Conservation (phyloP, 176 grass and related monocot species). For the Panicum miliaceum region DNA sequence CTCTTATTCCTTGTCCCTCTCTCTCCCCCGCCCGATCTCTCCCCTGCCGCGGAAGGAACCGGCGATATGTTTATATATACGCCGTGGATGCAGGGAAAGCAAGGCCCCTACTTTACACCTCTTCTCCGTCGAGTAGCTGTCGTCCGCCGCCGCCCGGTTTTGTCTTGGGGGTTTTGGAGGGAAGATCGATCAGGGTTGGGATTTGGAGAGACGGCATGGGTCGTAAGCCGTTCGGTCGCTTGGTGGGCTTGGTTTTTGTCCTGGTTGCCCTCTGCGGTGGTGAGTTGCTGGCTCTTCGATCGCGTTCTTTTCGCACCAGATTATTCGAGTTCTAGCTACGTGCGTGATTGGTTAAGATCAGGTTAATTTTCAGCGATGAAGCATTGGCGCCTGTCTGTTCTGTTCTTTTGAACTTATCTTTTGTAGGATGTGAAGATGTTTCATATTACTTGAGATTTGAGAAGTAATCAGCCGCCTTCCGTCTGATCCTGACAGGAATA, state of each 20-base stretch:
- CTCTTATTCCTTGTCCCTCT: conserved; percentile 56
- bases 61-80: conserved; percentile 64
- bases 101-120: conserved; percentile 60
- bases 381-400: not conserved
- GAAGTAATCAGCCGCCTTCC: not conserved
- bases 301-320: not conserved
- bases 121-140: conserved; percentile 31
- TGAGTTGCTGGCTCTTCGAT: conserved; percentile 34
- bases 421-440: not conserved
- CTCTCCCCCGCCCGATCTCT: conserved; percentile 3
- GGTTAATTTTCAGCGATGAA: not conserved
- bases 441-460: not conserved
- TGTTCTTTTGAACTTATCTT: not conserved
- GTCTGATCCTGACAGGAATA: conserved; percentile 23
- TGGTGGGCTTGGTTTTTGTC: conserved; percentile 46
- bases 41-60: conserved; percentile 56
- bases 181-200: not conserved
- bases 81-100: conserved; percentile 21
- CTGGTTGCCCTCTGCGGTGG: conserved; percentile 41
- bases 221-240: not conserved
- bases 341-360: not conserved
- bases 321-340: not conserved
- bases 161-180: not conserved
- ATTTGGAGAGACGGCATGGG: conserved; percentile 40
- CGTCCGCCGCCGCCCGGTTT: not conserved